Conservation (phyloP, 345 rosid species). For the Excoecaria agallocha region DNA sequence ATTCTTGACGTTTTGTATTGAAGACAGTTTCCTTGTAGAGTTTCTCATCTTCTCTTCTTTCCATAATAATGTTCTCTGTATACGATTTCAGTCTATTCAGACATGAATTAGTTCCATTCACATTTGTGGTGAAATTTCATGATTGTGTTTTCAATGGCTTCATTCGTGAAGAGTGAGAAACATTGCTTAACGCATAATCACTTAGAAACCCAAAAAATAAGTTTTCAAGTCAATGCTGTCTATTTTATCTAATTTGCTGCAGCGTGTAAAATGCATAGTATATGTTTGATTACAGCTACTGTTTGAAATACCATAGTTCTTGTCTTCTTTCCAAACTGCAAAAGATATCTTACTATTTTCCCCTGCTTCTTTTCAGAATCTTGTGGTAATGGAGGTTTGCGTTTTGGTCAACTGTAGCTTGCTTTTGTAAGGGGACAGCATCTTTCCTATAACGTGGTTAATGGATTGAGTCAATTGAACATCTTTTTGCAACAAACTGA, state of each 20-base stretch:
- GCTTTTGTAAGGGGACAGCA: conserved; percentile 10
- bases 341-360: neutral
- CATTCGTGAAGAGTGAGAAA: neutral
- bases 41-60: neutral
- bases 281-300: neutral
- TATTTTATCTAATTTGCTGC: neutral
- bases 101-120: neutral
- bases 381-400: neutral
- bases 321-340: neutral
- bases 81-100: neutral
- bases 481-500: neutral
- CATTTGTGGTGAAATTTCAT: neutral
- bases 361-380: conserved; percentile 15
- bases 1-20: neutral
- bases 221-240: neutral
- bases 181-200: neutral
- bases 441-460: neutral
- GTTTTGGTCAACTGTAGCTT: conserved; percentile 5
- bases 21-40: neutral
- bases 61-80: neutral
- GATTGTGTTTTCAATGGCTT: neutral
- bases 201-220: neutral
- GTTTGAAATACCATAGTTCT: no score
- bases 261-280: neutral
- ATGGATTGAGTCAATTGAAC: neutral